phyloP scores from a whole-genome alignment of 768 basidiomycete genomes.

The Baorangia bicolor region DNA sequence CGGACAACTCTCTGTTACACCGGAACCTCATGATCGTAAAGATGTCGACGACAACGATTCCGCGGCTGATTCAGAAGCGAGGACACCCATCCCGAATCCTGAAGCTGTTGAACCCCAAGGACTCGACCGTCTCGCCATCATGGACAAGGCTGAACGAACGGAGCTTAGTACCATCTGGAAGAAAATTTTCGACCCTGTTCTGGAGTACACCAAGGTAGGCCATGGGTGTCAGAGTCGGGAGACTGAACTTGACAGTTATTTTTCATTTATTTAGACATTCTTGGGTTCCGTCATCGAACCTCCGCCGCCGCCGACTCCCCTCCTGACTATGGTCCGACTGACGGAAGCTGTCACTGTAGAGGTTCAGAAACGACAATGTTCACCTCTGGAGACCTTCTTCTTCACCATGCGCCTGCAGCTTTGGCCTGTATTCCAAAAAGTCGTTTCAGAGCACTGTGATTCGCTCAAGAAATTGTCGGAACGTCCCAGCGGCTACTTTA shows the following conservation, averaged over 20 bases:
- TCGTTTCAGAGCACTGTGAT: constrained; percentile 81
- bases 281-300: constrained; percentile 68
- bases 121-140: constrained; percentile 31
- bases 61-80: constrained; percentile 51
- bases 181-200: constrained; percentile 86
- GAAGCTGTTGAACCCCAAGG: constrained; percentile 24
- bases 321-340: constrained; percentile 89
- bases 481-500: constrained; percentile 62
- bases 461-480: constrained; percentile 82
- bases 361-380: constrained; percentile 73
- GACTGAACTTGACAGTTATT: background rate
- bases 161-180: constrained; percentile 78
- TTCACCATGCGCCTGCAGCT: constrained; percentile 79
- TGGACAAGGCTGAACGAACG: constrained; percentile 59
- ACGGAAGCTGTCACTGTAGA: constrained; percentile 78
- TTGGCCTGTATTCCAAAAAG: constrained; percentile 94
- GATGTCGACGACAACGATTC: constrained; percentile 42
- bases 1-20: constrained; percentile 32
- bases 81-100: constrained; percentile 30
- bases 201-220: constrained; percentile 79
- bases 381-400: constrained; percentile 79
- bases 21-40: constrained; percentile 45
- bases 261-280: constrained; percentile 51
- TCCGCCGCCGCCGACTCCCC: constrained; percentile 67
- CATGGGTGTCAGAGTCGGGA: background rate